These are phyloP conservation scores for Dactylis glomerata DNA, from an alignment of 176 grass and related monocot species.

Conservation along the genomic window DNA sequence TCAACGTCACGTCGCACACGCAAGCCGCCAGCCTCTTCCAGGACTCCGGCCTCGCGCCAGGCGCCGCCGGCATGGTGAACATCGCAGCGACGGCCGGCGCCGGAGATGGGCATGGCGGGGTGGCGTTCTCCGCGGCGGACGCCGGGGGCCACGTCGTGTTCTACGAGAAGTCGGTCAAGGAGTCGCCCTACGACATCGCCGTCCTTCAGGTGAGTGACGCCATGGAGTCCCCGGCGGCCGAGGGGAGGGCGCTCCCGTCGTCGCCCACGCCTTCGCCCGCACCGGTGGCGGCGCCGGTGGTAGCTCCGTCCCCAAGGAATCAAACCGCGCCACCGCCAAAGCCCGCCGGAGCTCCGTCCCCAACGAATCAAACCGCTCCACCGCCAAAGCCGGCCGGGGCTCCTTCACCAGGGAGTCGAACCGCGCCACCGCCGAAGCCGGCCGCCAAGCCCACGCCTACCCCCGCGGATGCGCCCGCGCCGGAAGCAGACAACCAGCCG, in stretches of 20 bases:
- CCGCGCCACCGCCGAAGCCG: not conserved
- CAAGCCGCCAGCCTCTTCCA: constrained; percentile 42
- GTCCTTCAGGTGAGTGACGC: constrained; percentile 51
- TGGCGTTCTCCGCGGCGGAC: constrained; percentile 20
- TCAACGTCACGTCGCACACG: not conserved
- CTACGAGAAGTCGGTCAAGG: constrained; percentile 40
- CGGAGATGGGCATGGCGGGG: not conserved
- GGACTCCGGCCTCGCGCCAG: constrained; percentile 33
- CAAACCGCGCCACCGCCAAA: not conserved
- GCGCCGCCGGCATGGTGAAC: too few relatives aligned
- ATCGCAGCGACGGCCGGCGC: too few relatives aligned
- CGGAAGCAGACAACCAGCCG: not conserved
- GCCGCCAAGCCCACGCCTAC: not conserved
- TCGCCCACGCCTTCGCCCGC: not conserved
- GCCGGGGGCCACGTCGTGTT: not conserved
- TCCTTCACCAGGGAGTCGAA: not conserved
- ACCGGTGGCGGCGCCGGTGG: not conserved
- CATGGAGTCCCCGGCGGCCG: constrained; percentile 29
- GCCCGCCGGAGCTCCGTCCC: not conserved
- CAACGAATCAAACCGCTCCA: not conserved
- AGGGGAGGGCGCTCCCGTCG: constrained; percentile 5
- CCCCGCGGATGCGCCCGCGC: not conserved
- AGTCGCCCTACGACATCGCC: constrained; percentile 44
- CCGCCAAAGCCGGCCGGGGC: not conserved
- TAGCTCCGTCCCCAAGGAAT: not conserved